phyloP scores from a whole-genome alignment of 108 stramenopile genomes.

The Licmophora abbreviata region DNA sequence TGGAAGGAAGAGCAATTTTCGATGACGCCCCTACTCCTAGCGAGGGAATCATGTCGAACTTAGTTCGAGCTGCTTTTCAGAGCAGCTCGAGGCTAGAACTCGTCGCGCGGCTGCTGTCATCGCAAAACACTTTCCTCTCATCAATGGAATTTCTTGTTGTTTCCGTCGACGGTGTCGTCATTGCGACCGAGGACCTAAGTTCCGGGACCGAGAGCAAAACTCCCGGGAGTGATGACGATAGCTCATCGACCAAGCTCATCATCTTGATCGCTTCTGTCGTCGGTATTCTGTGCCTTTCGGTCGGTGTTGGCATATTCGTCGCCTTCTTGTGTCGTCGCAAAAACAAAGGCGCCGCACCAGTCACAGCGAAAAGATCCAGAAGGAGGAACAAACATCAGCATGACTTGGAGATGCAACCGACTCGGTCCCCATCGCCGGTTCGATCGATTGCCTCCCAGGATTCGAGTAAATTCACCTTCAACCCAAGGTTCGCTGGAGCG shows the following conservation, averaged over 20 bases:
- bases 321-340: not conserved
- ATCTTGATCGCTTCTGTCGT: not conserved
- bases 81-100: not conserved
- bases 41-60: not conserved
- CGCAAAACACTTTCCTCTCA: not conserved
- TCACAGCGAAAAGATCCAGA: not conserved
- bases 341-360: not conserved
- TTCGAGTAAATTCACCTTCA: constrained; percentile 10
- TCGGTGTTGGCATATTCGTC: not conserved
- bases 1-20: not conserved
- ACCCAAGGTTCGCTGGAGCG: not conserved
- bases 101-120: not conserved
- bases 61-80: not conserved
- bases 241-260: not conserved
- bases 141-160: not conserved
- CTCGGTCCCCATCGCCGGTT: constrained; percentile 3
- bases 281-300: not conserved
- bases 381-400: not conserved
- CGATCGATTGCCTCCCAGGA: constrained; percentile 4
- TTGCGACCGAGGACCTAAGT: not conserved
- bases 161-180: not conserved
- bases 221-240: not conserved
- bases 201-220: not conserved
- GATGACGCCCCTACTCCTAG: not conserved
- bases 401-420: not conserved